Evolutionary conservation across 1,284 basidiomycete genomes (phyloP).

Genomic region (Austroboletus niveus): DNA sequence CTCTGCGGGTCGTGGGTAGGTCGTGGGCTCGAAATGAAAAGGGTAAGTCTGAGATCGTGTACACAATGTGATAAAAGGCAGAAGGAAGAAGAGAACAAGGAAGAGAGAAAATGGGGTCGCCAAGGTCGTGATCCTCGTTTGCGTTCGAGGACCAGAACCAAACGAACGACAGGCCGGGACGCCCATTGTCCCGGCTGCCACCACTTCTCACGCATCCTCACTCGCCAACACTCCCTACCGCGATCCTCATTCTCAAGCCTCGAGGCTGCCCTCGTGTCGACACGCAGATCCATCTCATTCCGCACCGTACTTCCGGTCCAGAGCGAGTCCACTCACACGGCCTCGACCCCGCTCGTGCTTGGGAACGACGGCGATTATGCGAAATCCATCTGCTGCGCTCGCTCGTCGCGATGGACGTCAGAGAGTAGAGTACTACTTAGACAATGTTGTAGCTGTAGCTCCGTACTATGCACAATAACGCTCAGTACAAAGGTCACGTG

Average conservation of each 20-base stretch:
- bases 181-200: constrained; percentile 9
- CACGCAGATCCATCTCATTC: too few species aligned
- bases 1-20: constrained; percentile 32
- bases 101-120: constrained; percentile 24
- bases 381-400: too few species aligned
- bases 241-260: constrained; percentile 9
- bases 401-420: too few species aligned
- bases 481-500: constrained; percentile 19
- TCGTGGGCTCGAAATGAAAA: constrained; percentile 37
- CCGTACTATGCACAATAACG: too few species aligned
- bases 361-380: too few species aligned
- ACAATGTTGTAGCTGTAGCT: too few species aligned
- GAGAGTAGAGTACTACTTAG: too few species aligned
- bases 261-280: constrained; percentile 22
- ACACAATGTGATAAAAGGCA: constrained; percentile 33
- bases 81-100: constrained; percentile 27
- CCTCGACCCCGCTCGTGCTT: too few species aligned
- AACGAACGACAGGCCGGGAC: constrained; percentile 4
- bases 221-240: background rate
- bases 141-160: constrained; percentile 25
- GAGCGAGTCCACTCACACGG: background rate
- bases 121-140: constrained; percentile 30
- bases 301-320: constrained; percentile 14
- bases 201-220: constrained; percentile 27
- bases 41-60: constrained; percentile 28